Percentiles rank a stretch among this genome's conserved stretches.
Evolutionary conservation across 352 stramenopile genomes (phyloP).

Genomic region (Bremia lactucae): DNA sequence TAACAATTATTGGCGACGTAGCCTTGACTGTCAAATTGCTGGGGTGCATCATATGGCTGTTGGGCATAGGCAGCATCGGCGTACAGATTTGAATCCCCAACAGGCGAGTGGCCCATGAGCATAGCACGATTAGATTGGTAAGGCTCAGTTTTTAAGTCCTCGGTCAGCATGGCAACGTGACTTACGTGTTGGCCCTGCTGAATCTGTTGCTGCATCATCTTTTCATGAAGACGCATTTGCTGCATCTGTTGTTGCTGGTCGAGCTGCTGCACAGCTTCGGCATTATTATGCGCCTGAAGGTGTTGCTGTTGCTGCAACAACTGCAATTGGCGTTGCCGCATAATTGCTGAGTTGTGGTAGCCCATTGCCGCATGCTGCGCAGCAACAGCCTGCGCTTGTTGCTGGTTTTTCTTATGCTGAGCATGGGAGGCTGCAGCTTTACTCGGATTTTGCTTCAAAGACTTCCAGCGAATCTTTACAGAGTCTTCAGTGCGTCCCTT

Average conservation of each 20-base stretch:
- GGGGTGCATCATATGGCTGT: conserved; percentile 20
- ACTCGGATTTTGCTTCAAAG: conserved; percentile 75
- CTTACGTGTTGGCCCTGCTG: conserved; percentile 45
- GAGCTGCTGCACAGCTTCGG: conserved; percentile 49
- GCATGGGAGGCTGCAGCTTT: conserved; percentile 67
- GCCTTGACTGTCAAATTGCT: conserved; percentile 27
- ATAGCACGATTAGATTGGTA: conserved; percentile 23
- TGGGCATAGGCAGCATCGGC: conserved; percentile 20
- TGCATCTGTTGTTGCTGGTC: conserved; percentile 68
- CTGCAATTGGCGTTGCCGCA: conserved; percentile 59
- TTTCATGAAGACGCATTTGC: conserved; percentile 57
- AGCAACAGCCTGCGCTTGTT: conserved; percentile 34
- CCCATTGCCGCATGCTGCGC: conserved; percentile 34
- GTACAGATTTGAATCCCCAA: conserved; percentile 26
- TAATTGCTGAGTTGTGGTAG: conserved; percentile 50
- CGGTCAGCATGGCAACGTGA: conserved; percentile 28
- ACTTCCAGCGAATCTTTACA: conserved; percentile 91
- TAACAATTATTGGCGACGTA: conserved; percentile 20
- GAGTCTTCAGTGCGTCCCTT: conserved; percentile 87
- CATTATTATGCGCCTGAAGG: conserved; percentile 46
- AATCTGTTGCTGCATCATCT: conserved; percentile 59
- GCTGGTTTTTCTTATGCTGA: conserved; percentile 71
- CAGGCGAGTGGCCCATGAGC: conserved; percentile 23
- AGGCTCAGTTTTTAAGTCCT: conserved; percentile 29
- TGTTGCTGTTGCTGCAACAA: conserved; percentile 66